A percentile compares a stretch with the other conserved stretches of the same genome.
These are phyloP conservation scores for Albifimbria verrucaria DNA, from an alignment of 2,329 filamentous ascomycete genomes.

Conservation along the genomic window DNA sequence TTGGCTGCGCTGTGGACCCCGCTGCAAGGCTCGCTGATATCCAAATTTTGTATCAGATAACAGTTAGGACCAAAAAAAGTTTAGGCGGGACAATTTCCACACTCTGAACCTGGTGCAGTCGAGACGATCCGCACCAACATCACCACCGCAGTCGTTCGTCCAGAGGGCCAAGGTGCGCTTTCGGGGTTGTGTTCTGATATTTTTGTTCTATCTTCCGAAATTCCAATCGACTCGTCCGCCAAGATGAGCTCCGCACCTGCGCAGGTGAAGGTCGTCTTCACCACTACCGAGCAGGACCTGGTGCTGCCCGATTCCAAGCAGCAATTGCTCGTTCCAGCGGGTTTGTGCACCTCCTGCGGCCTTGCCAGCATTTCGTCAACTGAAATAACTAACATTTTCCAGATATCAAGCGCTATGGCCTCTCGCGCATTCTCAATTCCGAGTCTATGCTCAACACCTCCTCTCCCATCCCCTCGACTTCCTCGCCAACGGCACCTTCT, in stretches of 20 bases:
- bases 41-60: too few species aligned
- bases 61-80: too few species aligned
- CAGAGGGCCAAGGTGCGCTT: too few species aligned
- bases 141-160: too few species aligned
- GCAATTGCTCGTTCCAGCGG: conserved; percentile 60
- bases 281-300: conserved; percentile 59
- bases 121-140: too few species aligned
- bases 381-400: conserved; percentile 1
- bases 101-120: too few species aligned
- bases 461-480: conserved; percentile 81
- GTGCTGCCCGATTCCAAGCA: conserved; percentile 60
- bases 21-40: too few species aligned
- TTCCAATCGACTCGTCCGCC: too few species aligned
- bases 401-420: conserved; percentile 68
- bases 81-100: too few species aligned
- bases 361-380: conserved; percentile 5
- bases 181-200: too few species aligned
- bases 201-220: too few species aligned
- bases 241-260: conserved; percentile 38
- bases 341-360: conserved; percentile 28
- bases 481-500: conserved; percentile 88
- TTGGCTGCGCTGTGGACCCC: too few species aligned
- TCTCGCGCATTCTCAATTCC: conserved; percentile 69
- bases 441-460: conserved; percentile 66
- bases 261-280: conserved; percentile 67